Evolutionary conservation across 345 rosid genomes (phyloP), one percentile per base, ranked within the genome.

Genomic region (Theobroma cacao): DNA sequence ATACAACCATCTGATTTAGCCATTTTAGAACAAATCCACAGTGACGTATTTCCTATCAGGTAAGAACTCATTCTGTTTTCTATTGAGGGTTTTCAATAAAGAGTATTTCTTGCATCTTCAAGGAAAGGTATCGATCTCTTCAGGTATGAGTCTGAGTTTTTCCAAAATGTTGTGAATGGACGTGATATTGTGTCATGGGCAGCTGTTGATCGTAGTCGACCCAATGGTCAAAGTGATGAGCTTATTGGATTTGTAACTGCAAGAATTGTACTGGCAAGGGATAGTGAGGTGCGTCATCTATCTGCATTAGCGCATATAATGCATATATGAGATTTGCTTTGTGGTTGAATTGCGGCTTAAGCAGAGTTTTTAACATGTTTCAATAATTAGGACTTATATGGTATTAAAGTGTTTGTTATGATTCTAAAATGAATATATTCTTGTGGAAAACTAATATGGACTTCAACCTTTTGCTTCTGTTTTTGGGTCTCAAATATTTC

Each of bases 181-280:
- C 88, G 83, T 60, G 93, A 91, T 78, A 91, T 93, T 66, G 86
- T 95, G 80, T 88, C 99, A 17, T 95, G 98, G 98, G 99, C 91
- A 83, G 99, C 98, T 75, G 89, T 92, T 80, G 98, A 95, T 80
- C 86, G 92, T 62, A 88, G 88, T 81, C 90, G 91, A 34, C 90
- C 92, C 56, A 83, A 92, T 81, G 95, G 88, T 81, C 79, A 78
- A 26, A 82, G 84, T 71, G 94, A 95, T 63, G 97, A 92, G 84
- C 91, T 93, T 74, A 88, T 95, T 86, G 99, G 99, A 77, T 95
- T 95, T 83, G 92, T 95, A 66, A 93, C 99, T 75, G 98, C 96
- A 69, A 82, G 92, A 67, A 84, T 90, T 58, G 90, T 88, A 63
- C 82, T 78, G 82, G 94, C 97, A 64, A 92, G 79, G 85, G 96